Conservation (phyloP, 768 basidiomycete species). For the Suillus weaverae region DNA sequence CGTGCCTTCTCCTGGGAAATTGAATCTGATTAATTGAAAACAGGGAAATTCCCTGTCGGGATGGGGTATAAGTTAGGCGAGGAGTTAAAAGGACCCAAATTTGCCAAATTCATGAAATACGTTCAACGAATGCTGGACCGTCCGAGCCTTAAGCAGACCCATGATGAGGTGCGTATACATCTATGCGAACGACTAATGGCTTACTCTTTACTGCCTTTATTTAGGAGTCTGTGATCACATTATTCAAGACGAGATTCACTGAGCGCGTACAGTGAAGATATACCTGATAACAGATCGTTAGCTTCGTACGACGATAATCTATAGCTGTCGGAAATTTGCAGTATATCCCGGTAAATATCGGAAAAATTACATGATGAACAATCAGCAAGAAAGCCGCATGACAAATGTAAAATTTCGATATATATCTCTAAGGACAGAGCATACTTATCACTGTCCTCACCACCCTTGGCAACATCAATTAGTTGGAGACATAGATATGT, state of each 20-base stretch:
- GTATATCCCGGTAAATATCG: neutral
- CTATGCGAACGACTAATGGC: neutral
- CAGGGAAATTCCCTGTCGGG: slow-evolving; percentile 49
- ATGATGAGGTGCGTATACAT: neutral
- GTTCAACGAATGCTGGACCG: slow-evolving; percentile 40
- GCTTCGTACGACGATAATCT: neutral
- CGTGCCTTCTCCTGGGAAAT: neutral
- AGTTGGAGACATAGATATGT: slow-evolving; percentile 62
- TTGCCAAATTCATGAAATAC: slow-evolving; percentile 50
- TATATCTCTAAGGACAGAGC: no score
- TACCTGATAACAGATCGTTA: neutral
- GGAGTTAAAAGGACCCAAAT: slow-evolving; percentile 43
- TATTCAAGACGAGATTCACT: neutral
- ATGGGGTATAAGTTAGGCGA: slow-evolving; percentile 45
- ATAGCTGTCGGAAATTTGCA: neutral
- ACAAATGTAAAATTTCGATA: neutral
- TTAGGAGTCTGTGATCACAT: neutral
- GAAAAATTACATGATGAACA: neutral
- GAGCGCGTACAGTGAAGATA: neutral
- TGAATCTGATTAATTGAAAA: slow-evolving; percentile 25
- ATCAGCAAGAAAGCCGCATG: neutral
- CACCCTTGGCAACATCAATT: slow-evolving; percentile 87
- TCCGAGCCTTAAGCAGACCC: neutral
- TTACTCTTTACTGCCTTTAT: neutral
- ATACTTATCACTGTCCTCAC: slow-evolving; percentile 43